Evolutionary conservation across 2,329 filamentous ascomycete genomes (phyloP), one percentile per base, ranked within the genome.

Genomic region (Sclerotinia spermophila): DNA sequence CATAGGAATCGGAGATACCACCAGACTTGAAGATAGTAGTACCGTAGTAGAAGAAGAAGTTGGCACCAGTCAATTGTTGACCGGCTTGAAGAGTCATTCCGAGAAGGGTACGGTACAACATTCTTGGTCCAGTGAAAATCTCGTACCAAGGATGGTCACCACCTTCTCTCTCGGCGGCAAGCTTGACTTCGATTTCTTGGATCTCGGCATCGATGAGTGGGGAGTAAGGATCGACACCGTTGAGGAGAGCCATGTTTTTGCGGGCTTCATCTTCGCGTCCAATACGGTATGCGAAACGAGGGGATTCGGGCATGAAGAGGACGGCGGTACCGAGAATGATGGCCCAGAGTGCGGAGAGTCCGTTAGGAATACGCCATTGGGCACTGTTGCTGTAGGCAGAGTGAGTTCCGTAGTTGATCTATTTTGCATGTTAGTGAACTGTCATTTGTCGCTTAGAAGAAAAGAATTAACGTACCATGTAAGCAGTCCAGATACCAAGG

Each of bases 1-100:
- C 82, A 75, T 90, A 92, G 66, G 85, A 86, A 81, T 93, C 87
- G 40, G 79, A 77, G 58, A 92, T 84, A 74, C 90, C 90, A 1
- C 89, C 89, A 2, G 89, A 84, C 21, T 83, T 78, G 80, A 93
- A 92, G 74, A 92, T 87, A 5, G 87, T 90, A 55, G 86, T 88
- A 35, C 67, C 86, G 76, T 89, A 91, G 79, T 88, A 88, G 79
- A 90, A 90, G 82, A 88, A 90, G 80, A 88, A 90, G 80, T 90
- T 90, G 71, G 86, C 87, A 44, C 90, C 90, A 0, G 89, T 91
- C 2, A 92, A 82, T 77, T 92, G 90, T 79, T 92, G 89, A 7
- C 89, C 85, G 56, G 87, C 85, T 79, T 91, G 88, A 2, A 92
- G 84, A 5, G 82, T 78, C 48, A 91, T 85, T 53, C 90, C 89